Conservation (phyloP, 2,329 filamentous ascomycete species). For the Chalara sp. region DNA sequence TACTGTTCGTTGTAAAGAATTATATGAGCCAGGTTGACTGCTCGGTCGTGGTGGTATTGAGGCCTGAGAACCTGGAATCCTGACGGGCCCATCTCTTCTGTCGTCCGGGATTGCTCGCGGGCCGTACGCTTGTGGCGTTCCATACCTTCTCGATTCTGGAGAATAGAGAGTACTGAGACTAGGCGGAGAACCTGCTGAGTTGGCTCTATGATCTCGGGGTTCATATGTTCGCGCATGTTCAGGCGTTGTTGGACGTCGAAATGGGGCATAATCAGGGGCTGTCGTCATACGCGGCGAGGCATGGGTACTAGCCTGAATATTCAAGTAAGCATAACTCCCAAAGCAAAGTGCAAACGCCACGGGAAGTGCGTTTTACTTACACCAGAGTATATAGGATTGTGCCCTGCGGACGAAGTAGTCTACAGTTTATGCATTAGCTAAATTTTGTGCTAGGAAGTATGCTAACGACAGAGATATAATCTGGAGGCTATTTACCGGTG, state of each 20-base stretch:
- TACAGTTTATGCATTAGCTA: background rate
- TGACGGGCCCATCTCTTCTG: slow-evolving; percentile 37
- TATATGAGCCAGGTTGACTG: slow-evolving; percentile 25
- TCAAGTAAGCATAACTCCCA: no score
- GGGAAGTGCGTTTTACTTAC: slow-evolving; percentile 2
- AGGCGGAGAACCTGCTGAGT: slow-evolving; percentile 27
- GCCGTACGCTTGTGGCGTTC: slow-evolving; percentile 49
- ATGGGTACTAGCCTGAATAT: slow-evolving; percentile 18
- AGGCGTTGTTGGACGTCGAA: slow-evolving; percentile 66
- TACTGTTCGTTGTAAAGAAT: slow-evolving; percentile 21
- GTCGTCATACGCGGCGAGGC: slow-evolving; percentile 32
- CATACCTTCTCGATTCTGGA: slow-evolving; percentile 51
- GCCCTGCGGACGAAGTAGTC: slow-evolving; percentile 22
- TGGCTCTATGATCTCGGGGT: slow-evolving; percentile 31
- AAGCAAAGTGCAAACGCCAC: no score
- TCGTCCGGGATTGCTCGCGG: slow-evolving; percentile 36
- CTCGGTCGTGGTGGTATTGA: slow-evolving; percentile 24
- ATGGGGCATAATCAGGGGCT: slow-evolving; percentile 53
- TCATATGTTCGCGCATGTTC: slow-evolving; percentile 56
- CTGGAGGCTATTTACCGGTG: slow-evolving; percentile 26
- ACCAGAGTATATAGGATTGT: slow-evolving; percentile 32
- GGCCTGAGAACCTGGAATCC: slow-evolving; percentile 21
- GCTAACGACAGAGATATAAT: background rate
- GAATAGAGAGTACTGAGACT: slow-evolving; percentile 37
- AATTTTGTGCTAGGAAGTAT: background rate